These are phyloP conservation scores for Penicillium griseofulvum DNA, from an alignment of 2,329 filamentous ascomycete genomes.

Conservation along the genomic window DNA sequence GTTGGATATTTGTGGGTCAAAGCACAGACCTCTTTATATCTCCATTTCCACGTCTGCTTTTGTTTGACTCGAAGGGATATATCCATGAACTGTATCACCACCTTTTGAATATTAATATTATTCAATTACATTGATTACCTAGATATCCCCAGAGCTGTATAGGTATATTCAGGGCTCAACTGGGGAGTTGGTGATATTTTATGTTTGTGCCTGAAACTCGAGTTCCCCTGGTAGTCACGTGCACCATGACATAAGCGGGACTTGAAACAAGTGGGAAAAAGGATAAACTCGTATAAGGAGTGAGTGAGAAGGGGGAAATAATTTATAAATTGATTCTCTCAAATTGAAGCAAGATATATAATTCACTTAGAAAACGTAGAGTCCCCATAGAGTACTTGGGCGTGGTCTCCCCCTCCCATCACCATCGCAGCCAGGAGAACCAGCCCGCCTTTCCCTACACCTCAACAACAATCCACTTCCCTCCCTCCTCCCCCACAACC, in stretches of 20 bases:
- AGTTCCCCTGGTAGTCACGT: slow-evolving; percentile 9
- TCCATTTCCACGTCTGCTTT: not conserved
- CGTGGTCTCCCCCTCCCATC: slow-evolving; percentile 18
- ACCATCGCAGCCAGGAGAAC: slow-evolving; percentile 29
- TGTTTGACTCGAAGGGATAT: not conserved
- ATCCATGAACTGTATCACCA: not conserved
- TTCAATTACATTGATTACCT: not conserved
- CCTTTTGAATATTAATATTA: not conserved
- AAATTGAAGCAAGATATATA: not conserved
- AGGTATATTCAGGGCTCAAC: not conserved
- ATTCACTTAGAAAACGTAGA: not conserved
- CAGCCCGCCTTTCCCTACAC: slow-evolving; percentile 24
- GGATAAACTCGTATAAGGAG: slow-evolving; percentile 8
- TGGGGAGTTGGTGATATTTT: not conserved
- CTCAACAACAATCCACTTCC: slow-evolving; percentile 21
- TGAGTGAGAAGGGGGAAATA: not conserved
- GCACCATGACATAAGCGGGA: slow-evolving; percentile 17
- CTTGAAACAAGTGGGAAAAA: slow-evolving; percentile 19
- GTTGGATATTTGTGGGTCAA: not conserved
- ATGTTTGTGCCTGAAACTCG: slow-evolving; percentile 1
- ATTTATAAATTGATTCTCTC: not conserved
- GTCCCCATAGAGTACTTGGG: not conserved
- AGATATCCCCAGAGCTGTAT: too few species aligned
- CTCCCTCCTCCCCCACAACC: slow-evolving; percentile 10
- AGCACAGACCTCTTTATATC: not conserved